A percentile compares a stretch with the other conserved stretches of the same genome.
Conservation (phyloP, 23 red algal genomes). For the Gracilaria vermiculophylla region DNA sequence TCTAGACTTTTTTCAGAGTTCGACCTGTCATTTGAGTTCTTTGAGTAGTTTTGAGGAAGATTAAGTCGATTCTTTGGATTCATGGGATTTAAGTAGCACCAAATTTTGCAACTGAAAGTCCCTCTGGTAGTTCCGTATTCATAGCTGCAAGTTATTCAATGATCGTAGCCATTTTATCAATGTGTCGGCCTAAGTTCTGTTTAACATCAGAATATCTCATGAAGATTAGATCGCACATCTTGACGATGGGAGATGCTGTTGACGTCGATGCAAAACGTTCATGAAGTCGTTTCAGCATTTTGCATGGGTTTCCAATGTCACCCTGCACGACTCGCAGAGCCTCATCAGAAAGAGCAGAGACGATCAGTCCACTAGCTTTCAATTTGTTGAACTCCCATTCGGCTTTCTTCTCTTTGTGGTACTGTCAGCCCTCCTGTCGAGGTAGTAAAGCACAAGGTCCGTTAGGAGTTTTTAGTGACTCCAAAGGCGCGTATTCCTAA, state of each 20-base stretch:
- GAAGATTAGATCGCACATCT: not conserved
- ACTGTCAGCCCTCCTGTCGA: too few species aligned
- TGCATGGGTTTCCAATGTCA: not conserved
- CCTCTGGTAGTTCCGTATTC: not conserved
- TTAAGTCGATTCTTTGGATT: not conserved
- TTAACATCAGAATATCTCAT: conserved; percentile 4
- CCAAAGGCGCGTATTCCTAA: too few species aligned
- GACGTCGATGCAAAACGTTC: not conserved
- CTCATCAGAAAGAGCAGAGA: conserved; percentile 13
- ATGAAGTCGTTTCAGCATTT: conserved; percentile 25
- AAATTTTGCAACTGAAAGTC: not conserved
- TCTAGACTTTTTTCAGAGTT: not conserved
- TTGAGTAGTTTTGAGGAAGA: not conserved
- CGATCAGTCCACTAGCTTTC: conserved; percentile 9
- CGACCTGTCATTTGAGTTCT: too few species aligned
- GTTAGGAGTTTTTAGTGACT: too few species aligned
- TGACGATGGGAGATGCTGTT: not conserved
- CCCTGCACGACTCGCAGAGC: not conserved
- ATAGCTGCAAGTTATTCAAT: not conserved
- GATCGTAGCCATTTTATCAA: conserved; percentile 19
- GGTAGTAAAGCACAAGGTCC: too few species aligned
- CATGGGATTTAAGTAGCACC: not conserved
- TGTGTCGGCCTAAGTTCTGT: conserved; percentile 1
- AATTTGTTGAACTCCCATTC: not conserved
- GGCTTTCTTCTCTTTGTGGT: too few species aligned